These are phyloP conservation scores for Apophysomyces sp. DNA, from an alignment of 371 early-diverging fungal genomes.

Conservation along the genomic window DNA sequence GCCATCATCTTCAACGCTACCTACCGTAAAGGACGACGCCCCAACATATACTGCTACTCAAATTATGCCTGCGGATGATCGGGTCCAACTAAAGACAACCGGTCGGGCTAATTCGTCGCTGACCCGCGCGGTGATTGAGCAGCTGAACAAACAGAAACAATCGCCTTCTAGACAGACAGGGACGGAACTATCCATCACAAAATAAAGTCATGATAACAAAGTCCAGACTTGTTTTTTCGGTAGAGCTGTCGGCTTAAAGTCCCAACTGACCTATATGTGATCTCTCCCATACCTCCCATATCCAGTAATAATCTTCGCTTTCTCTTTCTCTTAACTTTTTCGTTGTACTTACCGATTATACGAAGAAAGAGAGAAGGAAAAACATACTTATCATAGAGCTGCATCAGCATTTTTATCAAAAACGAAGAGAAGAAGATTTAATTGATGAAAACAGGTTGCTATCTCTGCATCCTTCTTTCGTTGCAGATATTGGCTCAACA, in stretches of 20 bases:
- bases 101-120: conserved; percentile 45
- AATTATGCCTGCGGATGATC: conserved; percentile 15
- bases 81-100: conserved; percentile 22
- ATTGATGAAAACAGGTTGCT: neutral
- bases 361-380: too few relatives aligned
- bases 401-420: neutral
- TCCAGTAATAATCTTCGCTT: too few relatives aligned
- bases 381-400: too few relatives aligned
- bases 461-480: conserved; percentile 3
- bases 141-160: conserved; percentile 36
- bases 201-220: neutral
- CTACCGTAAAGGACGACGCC: neutral
- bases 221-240: neutral
- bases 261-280: neutral
- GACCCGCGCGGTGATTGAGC: conserved; percentile 49
- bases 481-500: conserved; percentile 3
- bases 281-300: neutral
- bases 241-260: neutral
- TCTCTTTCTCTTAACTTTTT: neutral
- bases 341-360: neutral
- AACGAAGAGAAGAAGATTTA: neutral
- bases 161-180: neutral
- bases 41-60: neutral
- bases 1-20: conserved; percentile 2
- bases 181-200: neutral